Base-by-base conservation (phyloP, 2,329 filamentous ascomycete species). In the Ophiocordyceps camponoti-floridani region DNA sequence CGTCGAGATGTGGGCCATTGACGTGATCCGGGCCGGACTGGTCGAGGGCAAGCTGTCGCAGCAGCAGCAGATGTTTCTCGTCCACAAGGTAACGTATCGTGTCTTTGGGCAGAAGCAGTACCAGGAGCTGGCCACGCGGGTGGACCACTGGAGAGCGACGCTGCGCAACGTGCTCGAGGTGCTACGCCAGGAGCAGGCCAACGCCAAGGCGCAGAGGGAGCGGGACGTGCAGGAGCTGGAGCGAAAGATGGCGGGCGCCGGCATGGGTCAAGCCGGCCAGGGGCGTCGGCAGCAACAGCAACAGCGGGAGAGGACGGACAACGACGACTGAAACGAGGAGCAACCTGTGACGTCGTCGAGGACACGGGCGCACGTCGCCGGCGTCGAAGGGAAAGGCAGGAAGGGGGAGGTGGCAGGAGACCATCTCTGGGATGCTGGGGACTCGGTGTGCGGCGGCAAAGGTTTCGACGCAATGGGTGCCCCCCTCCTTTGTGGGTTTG, bases 71-170 rank as follows among this genome's bases (percentile, higher is more conserved):
- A 84, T 89, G 50, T 96, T 98, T 73, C 73, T 95, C 45, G 86
- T 98, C 49, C 91, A 98, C 72, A 80, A 91, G 61, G 86, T 86
- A 56, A 94, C 87, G 48, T 95, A 96, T 74, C 82, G 91, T 49
- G 88, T 95, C 45, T 98, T 98, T 58, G 86, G 86, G 54, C 86
- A 94, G 70, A 93, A 93, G 73, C 91, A 98, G 70, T 98, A 93
- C 87, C 79, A 84, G 54, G 89, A 98, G 70, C 82, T 98, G 45
- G 84, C 86, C 48, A 85, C 83, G 50, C 76, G 89, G 49, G 70
- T 98, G 56, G 88, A 94, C 66, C 84, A 87, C 62, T 96, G 89
- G 89, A 80, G 83, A 62, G 73, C 77, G 54, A 89, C 84, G 54
- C 69, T 96, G 55, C 74, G 77, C 58, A 78, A 77, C 52, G 87